Evolutionary conservation across 306 rosid species (phyloP).

Genomic region (Acmispon strigosus): DNA sequence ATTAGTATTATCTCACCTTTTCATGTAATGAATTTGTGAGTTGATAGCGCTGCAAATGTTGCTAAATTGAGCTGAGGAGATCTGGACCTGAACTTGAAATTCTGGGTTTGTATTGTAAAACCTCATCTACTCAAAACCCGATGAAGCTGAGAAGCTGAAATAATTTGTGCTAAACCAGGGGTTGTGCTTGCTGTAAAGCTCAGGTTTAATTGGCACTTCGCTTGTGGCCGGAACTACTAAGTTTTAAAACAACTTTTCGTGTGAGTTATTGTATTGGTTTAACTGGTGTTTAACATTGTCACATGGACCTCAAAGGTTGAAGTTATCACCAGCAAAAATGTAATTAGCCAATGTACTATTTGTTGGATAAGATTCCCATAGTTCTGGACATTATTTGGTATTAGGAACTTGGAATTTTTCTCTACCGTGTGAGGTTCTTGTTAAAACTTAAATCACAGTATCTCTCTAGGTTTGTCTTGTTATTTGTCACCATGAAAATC

Average conservation of each 20-base stretch:
- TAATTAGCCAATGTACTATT: slow-evolving; percentile 30
- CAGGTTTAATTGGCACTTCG: slow-evolving; percentile 25
- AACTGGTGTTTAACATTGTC: slow-evolving; percentile 28
- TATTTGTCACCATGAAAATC: neutral
- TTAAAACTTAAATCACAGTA: neutral
- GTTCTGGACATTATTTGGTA: slow-evolving; percentile 15
- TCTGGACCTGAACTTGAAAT: slow-evolving; percentile 25
- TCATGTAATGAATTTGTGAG: slow-evolving; percentile 32
- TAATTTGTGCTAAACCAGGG: slow-evolving; percentile 24
- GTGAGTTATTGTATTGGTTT: slow-evolving; percentile 32
- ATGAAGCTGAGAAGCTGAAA: slow-evolving; percentile 28
- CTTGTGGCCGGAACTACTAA: slow-evolving; percentile 27
- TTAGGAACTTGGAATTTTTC: slow-evolving; percentile 13
- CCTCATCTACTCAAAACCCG: slow-evolving; percentile 20
- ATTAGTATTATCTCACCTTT: slow-evolving; percentile 25
- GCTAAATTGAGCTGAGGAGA: slow-evolving; percentile 31
- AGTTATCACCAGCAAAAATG: slow-evolving; percentile 25
- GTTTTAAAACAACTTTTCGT: slow-evolving; percentile 24
- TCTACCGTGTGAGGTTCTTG: neutral
- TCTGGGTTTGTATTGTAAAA: slow-evolving; percentile 36
- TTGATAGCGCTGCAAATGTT: slow-evolving; percentile 30
- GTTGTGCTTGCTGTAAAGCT: slow-evolving; percentile 32
- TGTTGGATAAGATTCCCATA: slow-evolving; percentile 4
- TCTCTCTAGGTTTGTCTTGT: neutral
- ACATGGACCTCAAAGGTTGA: slow-evolving; percentile 12